Conservation (phyloP, 2,329 filamentous ascomycete genomes). For the Chaetomiaceae sp. region DNA sequence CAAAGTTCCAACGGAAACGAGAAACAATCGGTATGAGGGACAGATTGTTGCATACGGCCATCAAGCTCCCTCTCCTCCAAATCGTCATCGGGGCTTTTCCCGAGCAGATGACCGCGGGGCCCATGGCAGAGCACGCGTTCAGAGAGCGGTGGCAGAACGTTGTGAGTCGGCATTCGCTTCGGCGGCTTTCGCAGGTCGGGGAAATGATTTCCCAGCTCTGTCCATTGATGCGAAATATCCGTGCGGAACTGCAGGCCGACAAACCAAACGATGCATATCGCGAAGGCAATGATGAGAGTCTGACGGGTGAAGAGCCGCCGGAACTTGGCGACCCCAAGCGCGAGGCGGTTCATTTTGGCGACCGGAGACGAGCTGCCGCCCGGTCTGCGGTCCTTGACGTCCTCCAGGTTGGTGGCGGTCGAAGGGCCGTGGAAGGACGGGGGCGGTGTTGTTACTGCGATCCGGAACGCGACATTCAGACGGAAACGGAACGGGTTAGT, state of each 20-base stretch:
- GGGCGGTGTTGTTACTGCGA: not conserved
- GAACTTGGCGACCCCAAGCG: constrained; percentile 11
- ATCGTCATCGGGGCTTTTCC: constrained; percentile 29
- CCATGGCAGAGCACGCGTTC: constrained; percentile 28
- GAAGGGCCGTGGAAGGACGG: not conserved
- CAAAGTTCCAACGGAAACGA: not conserved
- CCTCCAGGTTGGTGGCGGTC: constrained; percentile 1
- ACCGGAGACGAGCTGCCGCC: constrained; percentile 7
- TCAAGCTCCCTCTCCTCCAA: constrained; percentile 24
- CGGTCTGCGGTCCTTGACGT: constrained; percentile 6
- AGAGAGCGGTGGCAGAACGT: constrained; percentile 22
- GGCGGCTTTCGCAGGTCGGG: constrained; percentile 14
- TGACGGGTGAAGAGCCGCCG: constrained; percentile 21
- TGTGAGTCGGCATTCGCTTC: constrained; percentile 24
- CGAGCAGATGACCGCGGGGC: constrained; percentile 27
- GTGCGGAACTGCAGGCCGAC: constrained; percentile 16
- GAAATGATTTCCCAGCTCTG: constrained; percentile 4
- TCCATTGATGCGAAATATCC: constrained; percentile 15
- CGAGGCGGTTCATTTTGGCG: constrained; percentile 18
- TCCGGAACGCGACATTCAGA: constrained; percentile 7
- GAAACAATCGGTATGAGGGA: not conserved
- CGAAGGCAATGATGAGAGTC: constrained; percentile 15
- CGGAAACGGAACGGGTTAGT: not conserved
- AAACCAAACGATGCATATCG: constrained; percentile 17
- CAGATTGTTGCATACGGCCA: constrained; percentile 17